Conservation (phyloP, 2,329 filamentous ascomycete species). For the Aspergillus ochraceus region DNA sequence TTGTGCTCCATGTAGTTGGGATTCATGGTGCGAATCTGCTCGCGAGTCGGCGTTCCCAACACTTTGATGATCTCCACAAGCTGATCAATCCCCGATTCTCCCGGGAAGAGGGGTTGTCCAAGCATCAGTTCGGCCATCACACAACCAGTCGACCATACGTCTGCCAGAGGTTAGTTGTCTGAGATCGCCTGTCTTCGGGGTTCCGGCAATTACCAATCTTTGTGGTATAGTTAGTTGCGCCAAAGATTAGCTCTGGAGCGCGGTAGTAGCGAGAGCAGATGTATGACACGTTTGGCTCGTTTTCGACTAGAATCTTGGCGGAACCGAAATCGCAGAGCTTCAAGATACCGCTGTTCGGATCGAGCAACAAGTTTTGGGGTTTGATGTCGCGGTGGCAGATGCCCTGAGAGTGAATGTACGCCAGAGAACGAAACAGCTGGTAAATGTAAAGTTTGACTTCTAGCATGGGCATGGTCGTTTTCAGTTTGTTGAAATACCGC, state of each 20-base stretch:
- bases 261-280: slow-evolving; percentile 99
- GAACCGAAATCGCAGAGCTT: slow-evolving; percentile 99
- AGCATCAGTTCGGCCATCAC: slow-evolving; percentile 99
- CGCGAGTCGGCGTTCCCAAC: slow-evolving; percentile 89
- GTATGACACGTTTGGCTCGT: slow-evolving; percentile 98
- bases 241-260: slow-evolving; percentile 96
- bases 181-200: background rate
- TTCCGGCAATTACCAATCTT: slow-evolving; percentile 79
- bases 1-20: slow-evolving; percentile 99
- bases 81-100: slow-evolving; percentile 97
- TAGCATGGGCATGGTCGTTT: slow-evolving; percentile 98
- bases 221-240: slow-evolving; percentile 98
- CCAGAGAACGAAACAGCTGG: slow-evolving; percentile 95
- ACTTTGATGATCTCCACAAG: slow-evolving; percentile 99
- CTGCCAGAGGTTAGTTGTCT: slow-evolving; percentile 49
- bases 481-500: slow-evolving; percentile 99
- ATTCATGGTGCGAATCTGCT: slow-evolving; percentile 99
- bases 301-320: slow-evolving; percentile 97
- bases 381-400: slow-evolving; percentile 99
- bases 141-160: slow-evolving; percentile 98
- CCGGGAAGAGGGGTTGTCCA: slow-evolving; percentile 94
- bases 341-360: slow-evolving; percentile 84
- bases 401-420: slow-evolving; percentile 98
- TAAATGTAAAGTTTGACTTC: slow-evolving; percentile 99
- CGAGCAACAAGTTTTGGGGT: slow-evolving; percentile 93